phyloP scores from a whole-genome alignment of 139 green algal genomes.

The Chlamydomonas incerta region DNA sequence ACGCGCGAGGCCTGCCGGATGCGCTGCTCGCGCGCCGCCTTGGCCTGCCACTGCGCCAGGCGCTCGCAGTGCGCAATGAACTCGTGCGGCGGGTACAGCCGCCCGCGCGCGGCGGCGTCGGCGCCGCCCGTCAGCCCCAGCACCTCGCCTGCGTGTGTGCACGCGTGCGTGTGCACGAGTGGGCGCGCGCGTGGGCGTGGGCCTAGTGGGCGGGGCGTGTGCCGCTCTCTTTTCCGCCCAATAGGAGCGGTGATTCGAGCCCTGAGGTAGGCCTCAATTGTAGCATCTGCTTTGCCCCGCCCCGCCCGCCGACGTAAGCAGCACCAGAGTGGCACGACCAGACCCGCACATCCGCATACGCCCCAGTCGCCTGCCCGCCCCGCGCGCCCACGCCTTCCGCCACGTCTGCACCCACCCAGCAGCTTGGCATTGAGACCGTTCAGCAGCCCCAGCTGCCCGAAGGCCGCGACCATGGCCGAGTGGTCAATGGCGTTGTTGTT shows the following conservation, averaged over 20 bases:
- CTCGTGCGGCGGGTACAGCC: constrained; percentile 19
- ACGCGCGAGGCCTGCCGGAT: background rate
- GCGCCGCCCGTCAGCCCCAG: constrained; percentile 1
- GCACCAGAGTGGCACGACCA: background rate
- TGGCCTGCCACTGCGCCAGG: constrained; percentile 1
- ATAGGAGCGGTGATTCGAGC: no score
- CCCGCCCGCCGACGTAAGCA: no score
- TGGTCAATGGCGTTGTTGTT: constrained; percentile 13
- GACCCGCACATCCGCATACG: background rate
- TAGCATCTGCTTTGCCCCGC: no score
- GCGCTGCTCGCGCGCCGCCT: constrained; percentile 2
- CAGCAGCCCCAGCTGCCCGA: constrained; percentile 5
- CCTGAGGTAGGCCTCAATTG: no score
- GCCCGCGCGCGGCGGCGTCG: background rate
- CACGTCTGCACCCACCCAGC: background rate
- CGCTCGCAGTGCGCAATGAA: constrained; percentile 26
- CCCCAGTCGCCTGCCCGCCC: background rate
- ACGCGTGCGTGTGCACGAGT: background rate
- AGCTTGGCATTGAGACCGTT: constrained; percentile 19
- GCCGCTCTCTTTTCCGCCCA: no score
- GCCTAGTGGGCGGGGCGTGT: no score
- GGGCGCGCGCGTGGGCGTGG: background rate
- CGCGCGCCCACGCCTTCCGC: no score
- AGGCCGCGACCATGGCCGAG: constrained; percentile 1
- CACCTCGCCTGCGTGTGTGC: constrained; percentile 4